phyloP scores from a whole-genome alignment of 441 rosid species.

The Mallotus repandus region DNA sequence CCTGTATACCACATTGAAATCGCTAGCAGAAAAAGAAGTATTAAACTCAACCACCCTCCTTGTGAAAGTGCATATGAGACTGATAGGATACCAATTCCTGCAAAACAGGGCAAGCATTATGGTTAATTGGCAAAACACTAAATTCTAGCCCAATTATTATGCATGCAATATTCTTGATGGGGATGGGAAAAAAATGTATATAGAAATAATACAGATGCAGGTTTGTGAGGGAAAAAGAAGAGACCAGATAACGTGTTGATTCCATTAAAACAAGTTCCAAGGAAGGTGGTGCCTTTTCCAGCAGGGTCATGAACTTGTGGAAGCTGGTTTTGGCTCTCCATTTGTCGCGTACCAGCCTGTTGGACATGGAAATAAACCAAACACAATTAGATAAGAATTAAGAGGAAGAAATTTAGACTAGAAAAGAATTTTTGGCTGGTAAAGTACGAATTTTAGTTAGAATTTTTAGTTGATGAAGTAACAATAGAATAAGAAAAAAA shows the following conservation, averaged over 20 bases:
- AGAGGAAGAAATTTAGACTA: no score
- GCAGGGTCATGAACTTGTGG: slow-evolving; percentile 21
- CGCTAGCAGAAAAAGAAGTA: slow-evolving; percentile 49
- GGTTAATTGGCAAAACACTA: no score
- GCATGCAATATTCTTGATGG: background rate
- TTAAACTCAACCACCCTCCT: slow-evolving; percentile 68
- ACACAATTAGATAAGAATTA: no score
- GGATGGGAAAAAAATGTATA: no score
- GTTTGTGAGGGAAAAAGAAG: background rate
- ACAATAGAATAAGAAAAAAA: no score
- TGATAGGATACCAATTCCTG: slow-evolving; percentile 71
- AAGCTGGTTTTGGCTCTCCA: slow-evolving; percentile 41
- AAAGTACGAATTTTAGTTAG: no score
- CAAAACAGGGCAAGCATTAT: background rate
- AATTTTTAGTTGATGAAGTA: no score
- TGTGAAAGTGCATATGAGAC: slow-evolving; percentile 58
- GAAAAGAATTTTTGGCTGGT: no score
- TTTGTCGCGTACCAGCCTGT: no score
- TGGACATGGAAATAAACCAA: no score
- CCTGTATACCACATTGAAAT: slow-evolving; percentile 60
- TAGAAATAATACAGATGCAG: background rate
- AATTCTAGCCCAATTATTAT: background rate
- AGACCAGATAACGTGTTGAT: slow-evolving; percentile 56
- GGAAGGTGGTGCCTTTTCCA: slow-evolving; percentile 47
- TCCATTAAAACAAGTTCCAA: slow-evolving; percentile 65